Base-by-base conservation (phyloP, 2,329 filamentous ascomycete species). In the Nothopassalora personata region DNA sequence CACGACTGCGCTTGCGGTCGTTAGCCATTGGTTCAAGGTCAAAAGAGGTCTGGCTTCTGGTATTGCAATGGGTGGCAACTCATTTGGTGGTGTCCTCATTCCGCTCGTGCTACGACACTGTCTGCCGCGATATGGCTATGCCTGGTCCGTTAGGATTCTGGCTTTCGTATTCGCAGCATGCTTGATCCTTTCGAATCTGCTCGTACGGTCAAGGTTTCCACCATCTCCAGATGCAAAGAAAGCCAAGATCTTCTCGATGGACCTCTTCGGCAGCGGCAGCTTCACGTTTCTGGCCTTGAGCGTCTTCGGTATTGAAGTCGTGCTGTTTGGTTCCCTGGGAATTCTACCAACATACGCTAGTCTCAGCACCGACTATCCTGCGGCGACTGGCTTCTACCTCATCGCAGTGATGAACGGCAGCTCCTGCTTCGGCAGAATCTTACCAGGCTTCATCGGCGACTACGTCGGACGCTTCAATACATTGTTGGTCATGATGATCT, bases 271-370 rank as follows among this genome's bases (percentile, higher is more conserved):
- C 7, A n/a, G 45, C 30, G 45, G 54, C 1, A 31, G 33, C 18
- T 60, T 60, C 33, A 51, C 54, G 4, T 60, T 60, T 46, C 33
- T 60, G 39, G 57, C 58, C 5, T 10, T 60, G 3, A 49, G 49
- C 45, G 50, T 60, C 27, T 57, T 81, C 58, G 70, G 74, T 1
- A 75, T 81, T 19, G 79, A 81, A 50, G 77, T 81, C 52, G 76
- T 77, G 39, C 73, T 81, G 13, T 81, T 81, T 46, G 78, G 77
- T 11, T 74, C 76, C n/a, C 74, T 76, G 0, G 76, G 76, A 1
- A 71, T 81, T 7, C 66, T 81, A 1, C 79, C 79, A 0, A 79
- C 77, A 0, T 80, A 80, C 60, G 75, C 76, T 1, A 75, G 73
- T 0, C 65, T 79, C 34, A 65, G 72, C 5, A 57, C 69, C 0